Conservation (phyloP, 164 flowering plant species). For the Vitis amurensis region DNA sequence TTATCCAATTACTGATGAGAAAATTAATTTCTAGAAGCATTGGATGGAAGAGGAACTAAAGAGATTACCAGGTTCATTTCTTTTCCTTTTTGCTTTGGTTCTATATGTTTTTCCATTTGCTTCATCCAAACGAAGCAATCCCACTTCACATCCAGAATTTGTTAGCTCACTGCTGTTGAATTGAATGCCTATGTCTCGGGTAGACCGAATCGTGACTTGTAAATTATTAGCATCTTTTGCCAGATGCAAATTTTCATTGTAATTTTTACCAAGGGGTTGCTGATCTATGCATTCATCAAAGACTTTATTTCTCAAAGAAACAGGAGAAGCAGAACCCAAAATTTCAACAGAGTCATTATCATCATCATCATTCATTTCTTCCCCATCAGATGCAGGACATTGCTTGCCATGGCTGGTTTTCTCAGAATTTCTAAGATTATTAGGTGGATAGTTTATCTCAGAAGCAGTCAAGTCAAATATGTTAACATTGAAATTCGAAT, state of each 20-base stretch:
- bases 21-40: background rate
- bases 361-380: too few species aligned
- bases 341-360: too few species aligned
- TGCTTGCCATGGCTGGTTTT: too few species aligned
- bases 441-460: conserved; percentile 25
- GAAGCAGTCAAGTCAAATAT: conserved; percentile 24
- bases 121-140: conserved; percentile 1
- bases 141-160: conserved; percentile 10
- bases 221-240: conserved; percentile 13
- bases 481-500: conserved; percentile 25
- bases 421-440: too few species aligned
- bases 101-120: conserved; percentile 8
- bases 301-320: conserved; percentile 2
- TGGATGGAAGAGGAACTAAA: background rate
- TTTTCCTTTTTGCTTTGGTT: conserved; percentile 20
- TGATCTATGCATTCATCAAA: conserved; percentile 11
- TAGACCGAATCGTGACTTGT: conserved; percentile 1
- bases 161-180: conserved; percentile 10
- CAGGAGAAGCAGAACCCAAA: background rate
- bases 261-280: conserved; percentile 9
- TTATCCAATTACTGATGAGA: background rate
- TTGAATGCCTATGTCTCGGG: conserved; percentile 8
- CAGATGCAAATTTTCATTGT: conserved; percentile 5
- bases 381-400: too few species aligned
- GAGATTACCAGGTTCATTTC: conserved; percentile 30